These are phyloP conservation scores for Mentha longifolia DNA, from an alignment of 257 asterid genomes.

Conservation along the genomic window DNA sequence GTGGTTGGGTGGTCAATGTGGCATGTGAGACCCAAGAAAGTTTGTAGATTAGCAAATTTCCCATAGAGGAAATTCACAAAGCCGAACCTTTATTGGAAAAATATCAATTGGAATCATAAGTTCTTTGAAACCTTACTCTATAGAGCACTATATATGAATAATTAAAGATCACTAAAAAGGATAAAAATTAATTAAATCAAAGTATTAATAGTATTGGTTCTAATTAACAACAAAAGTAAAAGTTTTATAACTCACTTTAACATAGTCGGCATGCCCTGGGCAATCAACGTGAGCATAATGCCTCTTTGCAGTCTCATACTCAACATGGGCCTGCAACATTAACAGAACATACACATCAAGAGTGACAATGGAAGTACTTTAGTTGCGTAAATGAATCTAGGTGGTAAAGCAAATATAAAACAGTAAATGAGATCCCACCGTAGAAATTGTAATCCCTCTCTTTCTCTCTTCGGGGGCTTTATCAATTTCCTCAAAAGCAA, in stretches of 20 bases:
- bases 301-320: constrained; percentile 86
- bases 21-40: not conserved
- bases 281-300: constrained; percentile 98
- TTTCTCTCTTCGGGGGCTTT: constrained; percentile 98
- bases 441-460: constrained; percentile 95
- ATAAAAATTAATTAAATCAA: constrained; percentile 6
- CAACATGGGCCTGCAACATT: constrained; percentile 87
- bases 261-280: constrained; percentile 98
- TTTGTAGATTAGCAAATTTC: not conserved
- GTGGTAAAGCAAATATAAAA: not conserved
- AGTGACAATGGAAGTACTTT: not conserved
- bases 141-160: constrained; percentile 2
- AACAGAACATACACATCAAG: constrained; percentile 26
- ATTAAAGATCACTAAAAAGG: not conserved
- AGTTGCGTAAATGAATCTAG: constrained; percentile 5
- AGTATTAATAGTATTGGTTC: not conserved
- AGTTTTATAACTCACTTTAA: constrained; percentile 59
- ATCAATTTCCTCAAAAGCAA: constrained; percentile 95
- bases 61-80: not conserved
- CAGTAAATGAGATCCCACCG: constrained; percentile 49
- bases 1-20: not conserved
- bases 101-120: not conserved
- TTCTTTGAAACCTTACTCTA: not conserved
- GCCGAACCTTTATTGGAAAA: constrained; percentile 2
- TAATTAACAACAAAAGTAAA: not conserved